Evolutionary conservation across 2,329 filamentous ascomycete species (phyloP).

Genomic region (Pseudogymnoascus verrucosus): DNA sequence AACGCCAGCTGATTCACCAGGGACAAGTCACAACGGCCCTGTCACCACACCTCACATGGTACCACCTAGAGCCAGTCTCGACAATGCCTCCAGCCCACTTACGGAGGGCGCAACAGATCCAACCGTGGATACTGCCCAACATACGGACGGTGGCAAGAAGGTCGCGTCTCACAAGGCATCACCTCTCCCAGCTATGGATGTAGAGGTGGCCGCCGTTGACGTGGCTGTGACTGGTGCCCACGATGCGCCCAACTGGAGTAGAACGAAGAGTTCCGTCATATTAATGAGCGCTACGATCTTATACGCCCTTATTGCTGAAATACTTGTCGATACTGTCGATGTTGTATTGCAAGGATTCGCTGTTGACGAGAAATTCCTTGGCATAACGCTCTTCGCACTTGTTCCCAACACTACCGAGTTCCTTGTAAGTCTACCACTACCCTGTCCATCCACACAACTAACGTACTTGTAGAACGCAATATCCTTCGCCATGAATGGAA

Average conservation of each 20-base stretch:
- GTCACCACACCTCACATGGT: constrained; percentile 61
- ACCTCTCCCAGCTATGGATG: not conserved
- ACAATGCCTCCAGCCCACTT: constrained; percentile 72
- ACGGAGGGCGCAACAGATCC: constrained; percentile 91
- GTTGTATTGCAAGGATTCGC: constrained; percentile 85
- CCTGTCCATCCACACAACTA: constrained; percentile 12
- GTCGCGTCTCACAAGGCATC: constrained; percentile 30
- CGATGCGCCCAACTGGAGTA: constrained; percentile 97
- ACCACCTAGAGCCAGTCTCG: constrained; percentile 76
- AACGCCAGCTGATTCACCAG: constrained; percentile 25
- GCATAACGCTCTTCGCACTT: constrained; percentile 90
- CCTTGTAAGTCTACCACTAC: constrained; percentile 50
- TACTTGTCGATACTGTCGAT: constrained; percentile 93
- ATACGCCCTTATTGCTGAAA: constrained; percentile 96
- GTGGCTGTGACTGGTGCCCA: constrained; percentile 60
- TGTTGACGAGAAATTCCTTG: constrained; percentile 94
- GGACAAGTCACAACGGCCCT: constrained; percentile 34
- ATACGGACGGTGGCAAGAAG: constrained; percentile 49
- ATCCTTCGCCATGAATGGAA: constrained; percentile 98
- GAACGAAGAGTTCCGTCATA: constrained; percentile 82
- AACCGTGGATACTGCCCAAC: constrained; percentile 75
- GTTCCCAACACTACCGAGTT: constrained; percentile 99
- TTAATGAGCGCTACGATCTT: constrained; percentile 80
- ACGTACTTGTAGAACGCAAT: constrained; percentile 68
- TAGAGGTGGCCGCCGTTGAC: constrained; percentile 13